Conservation (phyloP, 2,329 filamentous ascomycete species). For the Sphaerostilbella broomeana region DNA sequence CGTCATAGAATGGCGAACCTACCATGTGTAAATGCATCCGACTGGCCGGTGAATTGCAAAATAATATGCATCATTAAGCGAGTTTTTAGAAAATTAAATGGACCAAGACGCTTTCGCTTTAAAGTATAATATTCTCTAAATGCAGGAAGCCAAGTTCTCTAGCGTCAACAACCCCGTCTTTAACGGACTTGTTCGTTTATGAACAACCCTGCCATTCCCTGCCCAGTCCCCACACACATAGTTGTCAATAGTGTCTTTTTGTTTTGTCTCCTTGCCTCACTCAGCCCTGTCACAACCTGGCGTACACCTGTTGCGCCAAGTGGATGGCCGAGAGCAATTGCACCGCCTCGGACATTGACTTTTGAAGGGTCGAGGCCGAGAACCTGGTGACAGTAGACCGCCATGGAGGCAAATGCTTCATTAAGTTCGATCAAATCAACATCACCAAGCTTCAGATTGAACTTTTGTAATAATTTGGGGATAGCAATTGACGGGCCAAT, state of each 20-base stretch:
- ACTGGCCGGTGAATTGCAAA: no score
- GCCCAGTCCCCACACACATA: constrained; percentile 74
- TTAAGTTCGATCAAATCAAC: constrained; percentile 91
- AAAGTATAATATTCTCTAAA: no score
- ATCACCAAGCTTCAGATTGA: constrained; percentile 71
- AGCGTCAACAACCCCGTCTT: no score
- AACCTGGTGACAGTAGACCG: constrained; percentile 78
- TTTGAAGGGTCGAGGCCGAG: constrained; percentile 66
- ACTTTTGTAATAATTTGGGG: constrained; percentile 76
- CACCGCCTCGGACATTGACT: constrained; percentile 75
- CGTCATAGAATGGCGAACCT: no score
- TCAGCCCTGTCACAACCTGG: constrained; percentile 84
- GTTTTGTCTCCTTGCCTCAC: constrained; percentile 74
- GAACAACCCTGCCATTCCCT: constrained; percentile 64
- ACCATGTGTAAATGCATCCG: no score
- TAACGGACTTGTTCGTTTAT: constrained; percentile 23
- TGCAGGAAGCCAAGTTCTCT: no score
- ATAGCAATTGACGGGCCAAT: constrained; percentile 72
- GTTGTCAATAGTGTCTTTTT: constrained; percentile 88
- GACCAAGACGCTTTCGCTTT: no score
- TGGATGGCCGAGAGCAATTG: constrained; percentile 77
- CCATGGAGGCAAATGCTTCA: constrained; percentile 97
- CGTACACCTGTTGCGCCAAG: constrained; percentile 71
- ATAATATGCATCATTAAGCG: no score
- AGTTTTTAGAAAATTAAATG: no score